These are phyloP conservation scores for Litchi chinensis DNA, from an alignment of 345 rosid species.

Conservation along the genomic window DNA sequence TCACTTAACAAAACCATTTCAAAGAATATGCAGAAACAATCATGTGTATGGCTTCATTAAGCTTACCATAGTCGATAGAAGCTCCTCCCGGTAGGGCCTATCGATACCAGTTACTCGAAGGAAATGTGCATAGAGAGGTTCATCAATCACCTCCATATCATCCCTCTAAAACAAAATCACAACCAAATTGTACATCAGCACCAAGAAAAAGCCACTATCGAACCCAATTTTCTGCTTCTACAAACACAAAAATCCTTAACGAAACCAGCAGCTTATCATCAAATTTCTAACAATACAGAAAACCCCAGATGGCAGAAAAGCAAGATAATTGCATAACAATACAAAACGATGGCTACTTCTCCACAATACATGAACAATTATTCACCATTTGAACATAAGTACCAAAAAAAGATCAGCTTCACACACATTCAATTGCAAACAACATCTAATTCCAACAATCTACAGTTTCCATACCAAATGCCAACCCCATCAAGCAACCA, in stretches of 20 bases:
- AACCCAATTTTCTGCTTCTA: neutral
- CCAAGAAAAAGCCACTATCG: neutral
- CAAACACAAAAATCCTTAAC: neutral
- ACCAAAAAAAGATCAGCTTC: neutral
- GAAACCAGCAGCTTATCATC: conserved; percentile 1
- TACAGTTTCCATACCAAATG: neutral
- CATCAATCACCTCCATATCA: conserved; percentile 76
- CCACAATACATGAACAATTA: neutral
- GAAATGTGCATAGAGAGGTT: conserved; percentile 69
- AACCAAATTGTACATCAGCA: neutral
- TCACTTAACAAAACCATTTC: neutral
- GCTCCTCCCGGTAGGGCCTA: conserved; percentile 67
- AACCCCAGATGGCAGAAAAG: conserved; percentile 1
- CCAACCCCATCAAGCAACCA: neutral
- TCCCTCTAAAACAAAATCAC: conserved; percentile 52
- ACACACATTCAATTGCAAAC: too few species aligned
- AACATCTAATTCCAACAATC: neutral
- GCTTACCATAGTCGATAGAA: conserved; percentile 64
- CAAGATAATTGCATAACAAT: neutral
- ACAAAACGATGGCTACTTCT: neutral
- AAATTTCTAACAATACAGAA: neutral
- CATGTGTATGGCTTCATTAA: conserved; percentile 2
- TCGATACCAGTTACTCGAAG: conserved; percentile 52
- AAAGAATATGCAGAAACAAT: neutral
- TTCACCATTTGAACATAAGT: neutral